Conservation (phyloP, 2,329 filamentous ascomycete species). For the Penicillium hordei region DNA sequence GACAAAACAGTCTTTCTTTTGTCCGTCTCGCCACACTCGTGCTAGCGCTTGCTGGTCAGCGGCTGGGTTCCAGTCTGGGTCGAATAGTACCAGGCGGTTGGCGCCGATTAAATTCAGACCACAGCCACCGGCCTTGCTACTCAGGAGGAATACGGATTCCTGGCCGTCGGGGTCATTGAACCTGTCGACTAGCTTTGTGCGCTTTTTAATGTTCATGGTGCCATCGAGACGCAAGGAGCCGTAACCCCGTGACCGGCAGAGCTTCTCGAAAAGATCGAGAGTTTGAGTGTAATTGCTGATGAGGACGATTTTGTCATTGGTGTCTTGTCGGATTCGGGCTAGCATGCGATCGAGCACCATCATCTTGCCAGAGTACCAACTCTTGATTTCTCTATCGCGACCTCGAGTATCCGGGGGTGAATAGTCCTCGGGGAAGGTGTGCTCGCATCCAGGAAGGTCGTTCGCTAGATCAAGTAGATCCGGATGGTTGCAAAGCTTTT, state of each 20-base stretch:
- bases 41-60: slow-evolving; percentile 96
- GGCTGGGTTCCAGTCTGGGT: slow-evolving; percentile 97
- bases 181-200: slow-evolving; percentile 93
- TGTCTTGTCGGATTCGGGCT: slow-evolving; percentile 89
- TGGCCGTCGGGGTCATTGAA: slow-evolving; percentile 91
- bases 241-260: slow-evolving; percentile 83
- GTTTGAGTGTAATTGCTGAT: slow-evolving; percentile 99
- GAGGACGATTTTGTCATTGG: slow-evolving; percentile 97
- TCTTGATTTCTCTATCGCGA: slow-evolving; percentile 85
- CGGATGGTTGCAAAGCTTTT: slow-evolving; percentile 98
- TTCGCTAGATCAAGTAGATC: slow-evolving; percentile 80
- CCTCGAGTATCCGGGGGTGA: slow-evolving; percentile 84
- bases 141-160: slow-evolving; percentile 94
- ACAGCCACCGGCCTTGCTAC: slow-evolving; percentile 93
- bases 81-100: slow-evolving; percentile 92
- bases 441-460: slow-evolving; percentile 84
- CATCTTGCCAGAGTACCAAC: slow-evolving; percentile 99
- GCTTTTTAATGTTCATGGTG: slow-evolving; percentile 96
- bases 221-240: slow-evolving; percentile 88
- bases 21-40: slow-evolving; percentile 96
- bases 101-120: slow-evolving; percentile 94
- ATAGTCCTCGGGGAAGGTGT: slow-evolving; percentile 80
- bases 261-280: slow-evolving; percentile 85
- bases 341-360: slow-evolving; percentile 97
- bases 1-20: slow-evolving; percentile 99